Conservation (phyloP, 495 filamentous ascomycete species). For the Patellaria atrata region DNA sequence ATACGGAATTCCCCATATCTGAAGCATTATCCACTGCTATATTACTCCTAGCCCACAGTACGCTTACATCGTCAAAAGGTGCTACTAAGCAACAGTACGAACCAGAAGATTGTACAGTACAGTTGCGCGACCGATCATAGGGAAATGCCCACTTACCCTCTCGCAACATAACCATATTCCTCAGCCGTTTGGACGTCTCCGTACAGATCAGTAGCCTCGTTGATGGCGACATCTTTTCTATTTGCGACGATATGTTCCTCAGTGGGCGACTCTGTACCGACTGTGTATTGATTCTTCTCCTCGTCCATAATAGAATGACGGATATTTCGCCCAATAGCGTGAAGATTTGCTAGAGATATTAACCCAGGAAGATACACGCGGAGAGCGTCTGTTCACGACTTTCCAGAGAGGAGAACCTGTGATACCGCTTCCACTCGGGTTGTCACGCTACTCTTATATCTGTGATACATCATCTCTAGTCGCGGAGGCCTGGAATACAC, state of each 20-base stretch:
- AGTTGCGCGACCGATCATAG: not conserved
- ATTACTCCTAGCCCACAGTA: not conserved
- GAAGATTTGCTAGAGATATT: no score
- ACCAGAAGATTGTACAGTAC: not conserved
- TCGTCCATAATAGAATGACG: no score
- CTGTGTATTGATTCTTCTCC: constrained; percentile 5
- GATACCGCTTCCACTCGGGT: no score
- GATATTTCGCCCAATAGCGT: no score
- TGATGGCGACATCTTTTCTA: constrained; percentile 17
- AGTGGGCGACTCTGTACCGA: constrained; percentile 4
- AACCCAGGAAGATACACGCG: no score
- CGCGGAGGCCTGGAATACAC: no score
- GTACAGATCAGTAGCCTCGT: constrained; percentile 30
- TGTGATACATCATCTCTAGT: no score
- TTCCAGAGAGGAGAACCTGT: no score
- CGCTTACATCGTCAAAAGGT: not conserved
- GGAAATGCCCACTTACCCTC: constrained; percentile 23
- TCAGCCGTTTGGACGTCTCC: constrained; percentile 28
- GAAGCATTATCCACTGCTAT: not conserved
- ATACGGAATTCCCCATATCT: not conserved
- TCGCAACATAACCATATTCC: constrained; percentile 29
- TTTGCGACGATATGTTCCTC: constrained; percentile 10
- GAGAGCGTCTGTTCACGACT: no score
- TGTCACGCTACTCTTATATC: no score
- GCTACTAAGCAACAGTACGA: not conserved